Conservation (phyloP, 805 yeast species). For the Candida railenensis region DNA sequence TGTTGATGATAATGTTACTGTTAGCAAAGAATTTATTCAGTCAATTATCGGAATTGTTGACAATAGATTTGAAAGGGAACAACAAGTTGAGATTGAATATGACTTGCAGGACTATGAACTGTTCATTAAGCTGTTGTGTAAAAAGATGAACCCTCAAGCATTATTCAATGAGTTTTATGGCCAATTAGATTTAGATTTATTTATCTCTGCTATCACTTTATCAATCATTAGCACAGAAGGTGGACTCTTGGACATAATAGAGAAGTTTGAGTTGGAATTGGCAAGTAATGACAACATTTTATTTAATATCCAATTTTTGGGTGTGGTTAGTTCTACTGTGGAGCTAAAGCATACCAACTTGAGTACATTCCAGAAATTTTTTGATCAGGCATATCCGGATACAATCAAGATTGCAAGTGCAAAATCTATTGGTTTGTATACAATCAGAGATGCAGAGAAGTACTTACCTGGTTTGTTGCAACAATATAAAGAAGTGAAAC, state of each 20-base stretch:
- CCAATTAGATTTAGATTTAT: constrained; percentile 16
- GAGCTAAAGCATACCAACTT: constrained; percentile 31
- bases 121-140: background rate
- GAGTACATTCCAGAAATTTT: constrained; percentile 32
- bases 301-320: constrained; percentile 46
- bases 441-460: constrained; percentile 35
- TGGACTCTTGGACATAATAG: constrained; percentile 17
- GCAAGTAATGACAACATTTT: constrained; percentile 15
- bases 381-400: constrained; percentile 29
- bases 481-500: constrained; percentile 15
- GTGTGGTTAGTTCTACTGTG: constrained; percentile 43
- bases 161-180: constrained; percentile 8
- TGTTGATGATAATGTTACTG: background rate
- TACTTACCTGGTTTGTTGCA: constrained; percentile 40
- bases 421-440: constrained; percentile 50
- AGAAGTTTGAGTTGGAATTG: constrained; percentile 27
- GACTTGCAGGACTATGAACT: background rate
- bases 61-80: background rate
- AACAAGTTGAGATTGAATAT: constrained; percentile 9
- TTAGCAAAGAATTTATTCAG: background rate
- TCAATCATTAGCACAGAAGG: constrained; percentile 26
- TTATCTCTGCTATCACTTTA: constrained; percentile 29
- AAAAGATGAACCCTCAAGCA: constrained; percentile 2
- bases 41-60: constrained; percentile 11
- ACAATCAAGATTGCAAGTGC: constrained; percentile 47